Conservation (phyloP, 2,329 filamentous ascomycete species). For the Penicillium palitans region DNA sequence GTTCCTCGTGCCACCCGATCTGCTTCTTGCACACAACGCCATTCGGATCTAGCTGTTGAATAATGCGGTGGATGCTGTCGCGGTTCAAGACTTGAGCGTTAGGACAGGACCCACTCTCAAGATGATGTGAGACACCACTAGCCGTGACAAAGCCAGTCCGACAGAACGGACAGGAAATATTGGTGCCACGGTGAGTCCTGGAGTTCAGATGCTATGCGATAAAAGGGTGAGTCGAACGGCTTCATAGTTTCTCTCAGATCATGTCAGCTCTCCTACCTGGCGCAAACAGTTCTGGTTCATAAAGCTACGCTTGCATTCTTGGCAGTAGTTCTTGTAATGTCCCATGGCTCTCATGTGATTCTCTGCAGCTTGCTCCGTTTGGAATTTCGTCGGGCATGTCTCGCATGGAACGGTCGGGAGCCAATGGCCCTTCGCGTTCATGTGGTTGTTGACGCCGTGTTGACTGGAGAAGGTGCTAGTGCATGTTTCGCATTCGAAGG, state of each 20-base stretch:
- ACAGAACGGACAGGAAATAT: conserved; percentile 59
- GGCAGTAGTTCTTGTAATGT: background rate
- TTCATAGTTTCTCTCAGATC: background rate
- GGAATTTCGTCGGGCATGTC: background rate
- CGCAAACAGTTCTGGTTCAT: background rate
- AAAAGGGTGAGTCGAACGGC: background rate
- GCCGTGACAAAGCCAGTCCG: conserved; percentile 48
- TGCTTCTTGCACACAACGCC: background rate
- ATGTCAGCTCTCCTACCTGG: background rate
- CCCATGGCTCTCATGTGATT: background rate
- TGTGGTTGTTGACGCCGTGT: background rate
- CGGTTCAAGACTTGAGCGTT: background rate
- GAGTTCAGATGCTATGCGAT: conserved; percentile 57
- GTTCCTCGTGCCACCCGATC: background rate
- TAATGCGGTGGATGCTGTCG: background rate
- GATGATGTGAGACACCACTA: conserved; percentile 56
- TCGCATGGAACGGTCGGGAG: conserved; percentile 30
- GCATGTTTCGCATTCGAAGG: conserved; percentile 30
- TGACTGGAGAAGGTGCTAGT: background rate
- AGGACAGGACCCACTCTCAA: conserved; percentile 51
- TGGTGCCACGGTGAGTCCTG: conserved; percentile 47
- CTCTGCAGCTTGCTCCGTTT: background rate
- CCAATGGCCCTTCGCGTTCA: background rate
- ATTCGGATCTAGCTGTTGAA: background rate
- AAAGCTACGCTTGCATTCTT: background rate